These are phyloP conservation scores for Paragyromitra xinjiangensis DNA, from an alignment of 495 filamentous ascomycete genomes.

Conservation along the genomic window DNA sequence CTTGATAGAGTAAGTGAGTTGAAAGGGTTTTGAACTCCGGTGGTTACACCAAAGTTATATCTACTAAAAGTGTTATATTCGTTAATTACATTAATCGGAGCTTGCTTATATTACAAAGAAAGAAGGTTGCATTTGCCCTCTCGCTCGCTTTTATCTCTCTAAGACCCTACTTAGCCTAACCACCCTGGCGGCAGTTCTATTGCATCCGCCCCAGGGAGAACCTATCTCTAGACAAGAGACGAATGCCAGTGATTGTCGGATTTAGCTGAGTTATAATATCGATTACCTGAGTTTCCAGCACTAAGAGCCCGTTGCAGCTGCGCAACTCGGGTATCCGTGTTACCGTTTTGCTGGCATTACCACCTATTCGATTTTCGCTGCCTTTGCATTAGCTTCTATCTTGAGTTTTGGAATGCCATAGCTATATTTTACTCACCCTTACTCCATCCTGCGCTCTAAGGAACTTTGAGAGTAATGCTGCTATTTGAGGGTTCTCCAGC, in stretches of 20 bases:
- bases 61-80: no score
- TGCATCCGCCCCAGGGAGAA: no score
- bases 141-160: no score
- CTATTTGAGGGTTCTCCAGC: background rate
- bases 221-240: no score
- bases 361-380: background rate
- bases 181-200: no score
- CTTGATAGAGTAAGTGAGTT: no score
- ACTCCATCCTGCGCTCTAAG: background rate
- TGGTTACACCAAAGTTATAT: no score
- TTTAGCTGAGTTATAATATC: background rate
- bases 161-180: no score
- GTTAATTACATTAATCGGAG: no score
- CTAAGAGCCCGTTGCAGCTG: background rate
- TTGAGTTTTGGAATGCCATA: background rate
- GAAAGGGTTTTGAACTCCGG: no score
- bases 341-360: background rate
- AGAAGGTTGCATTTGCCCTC: no score
- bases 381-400: background rate
- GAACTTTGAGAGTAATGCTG: background rate
- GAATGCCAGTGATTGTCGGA: background rate
- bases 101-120: no score
- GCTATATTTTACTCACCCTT: background rate
- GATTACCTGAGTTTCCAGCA: background rate
- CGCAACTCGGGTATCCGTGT: background rate